Base-by-base conservation (phyloP, 768 basidiomycete genomes). In the Suillus weaverae region DNA sequence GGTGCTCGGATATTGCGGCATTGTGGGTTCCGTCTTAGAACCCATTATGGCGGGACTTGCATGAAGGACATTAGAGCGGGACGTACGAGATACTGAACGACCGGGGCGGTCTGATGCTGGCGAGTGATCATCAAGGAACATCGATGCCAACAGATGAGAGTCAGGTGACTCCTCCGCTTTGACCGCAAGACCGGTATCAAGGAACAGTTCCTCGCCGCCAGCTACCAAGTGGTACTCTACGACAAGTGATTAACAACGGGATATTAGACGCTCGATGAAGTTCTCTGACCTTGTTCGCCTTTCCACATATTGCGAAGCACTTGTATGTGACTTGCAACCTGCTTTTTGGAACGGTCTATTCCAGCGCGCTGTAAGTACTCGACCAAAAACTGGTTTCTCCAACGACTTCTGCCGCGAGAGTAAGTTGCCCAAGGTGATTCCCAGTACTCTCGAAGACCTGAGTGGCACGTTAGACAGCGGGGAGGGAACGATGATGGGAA, bases 231-330 rank as follows among this genome's bases (percentile, higher is more conserved):
- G 85, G 71, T 86, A 92, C 70, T 91, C 91, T 91, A 70, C 35
- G 26, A n/a, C 26, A 46, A n/a, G 0, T 55, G 48, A 22, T 69
- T 62, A 70, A 63, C 16, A 35, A 41, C 16, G 56, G 0, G 22
- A 35, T 16, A 41, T 65, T 38, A 57, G 54, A 46, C 43, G 70
- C 1, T 55, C 60, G 8, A 41, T 43, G 18, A 46, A n/a, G 35
- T 30, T 20, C 69, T 26, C 80, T 39, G 64, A 90, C 91, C 88
- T 80, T 87, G 83, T 65, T 90, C 86, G 30, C 90, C 91, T 74
- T 92, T 92, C 91, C 90, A 92, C 91, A 93, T 93, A 72, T 93
- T 93, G 60, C 91, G 81, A 62, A 92, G 75, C 63, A 92, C 91
- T 72, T 94, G 92, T 61, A 94, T 90, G 71, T 94, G 92, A 75